phyloP scores from a whole-genome alignment of 2,329 filamentous ascomycete species.

The Hypoxylon sp. region DNA sequence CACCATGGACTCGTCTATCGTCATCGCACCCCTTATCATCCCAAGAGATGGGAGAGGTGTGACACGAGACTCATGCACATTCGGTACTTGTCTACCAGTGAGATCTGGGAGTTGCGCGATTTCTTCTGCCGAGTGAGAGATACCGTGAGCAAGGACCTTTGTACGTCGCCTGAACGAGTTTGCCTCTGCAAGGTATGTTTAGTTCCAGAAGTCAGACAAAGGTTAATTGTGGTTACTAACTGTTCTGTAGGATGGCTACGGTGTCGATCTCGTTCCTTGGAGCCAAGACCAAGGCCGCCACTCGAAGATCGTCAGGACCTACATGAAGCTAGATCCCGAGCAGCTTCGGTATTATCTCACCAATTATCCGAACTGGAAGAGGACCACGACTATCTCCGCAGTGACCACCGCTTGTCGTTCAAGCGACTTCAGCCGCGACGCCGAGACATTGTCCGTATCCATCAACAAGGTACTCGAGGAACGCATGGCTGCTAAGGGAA shows the following conservation, averaged over 20 bases:
- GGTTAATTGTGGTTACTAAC: conserved; percentile 31
- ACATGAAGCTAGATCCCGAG: conserved; percentile 65
- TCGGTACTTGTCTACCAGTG: conserved; percentile 49
- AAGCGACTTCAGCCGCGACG: conserved; percentile 60
- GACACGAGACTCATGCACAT: conserved; percentile 52
- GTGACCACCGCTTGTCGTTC: conserved; percentile 56
- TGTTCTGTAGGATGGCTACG: conserved; percentile 29
- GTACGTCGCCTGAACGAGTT: conserved; percentile 50
- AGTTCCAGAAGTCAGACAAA: neutral
- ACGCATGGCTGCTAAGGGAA: conserved; percentile 42
- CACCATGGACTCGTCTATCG: conserved; percentile 64
- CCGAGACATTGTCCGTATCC: conserved; percentile 50
- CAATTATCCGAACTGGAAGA: conserved; percentile 61
- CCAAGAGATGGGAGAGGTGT: conserved; percentile 41
- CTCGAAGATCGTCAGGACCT: conserved; percentile 55
- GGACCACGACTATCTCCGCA: conserved; percentile 61
- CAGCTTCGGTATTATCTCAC: conserved; percentile 66
- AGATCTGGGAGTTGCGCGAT: conserved; percentile 52
- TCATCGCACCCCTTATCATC: conserved; percentile 32
- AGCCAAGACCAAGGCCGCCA: conserved; percentile 51
- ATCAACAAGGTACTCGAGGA: conserved; percentile 52
- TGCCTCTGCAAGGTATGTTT: conserved; percentile 44
- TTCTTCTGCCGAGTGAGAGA: conserved; percentile 47
- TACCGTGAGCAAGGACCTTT: conserved; percentile 51
- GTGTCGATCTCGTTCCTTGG: conserved; percentile 51